These are phyloP conservation scores for Tolypocladium pustulatum DNA, from an alignment of 2,329 filamentous ascomycete species.

Conservation along the genomic window DNA sequence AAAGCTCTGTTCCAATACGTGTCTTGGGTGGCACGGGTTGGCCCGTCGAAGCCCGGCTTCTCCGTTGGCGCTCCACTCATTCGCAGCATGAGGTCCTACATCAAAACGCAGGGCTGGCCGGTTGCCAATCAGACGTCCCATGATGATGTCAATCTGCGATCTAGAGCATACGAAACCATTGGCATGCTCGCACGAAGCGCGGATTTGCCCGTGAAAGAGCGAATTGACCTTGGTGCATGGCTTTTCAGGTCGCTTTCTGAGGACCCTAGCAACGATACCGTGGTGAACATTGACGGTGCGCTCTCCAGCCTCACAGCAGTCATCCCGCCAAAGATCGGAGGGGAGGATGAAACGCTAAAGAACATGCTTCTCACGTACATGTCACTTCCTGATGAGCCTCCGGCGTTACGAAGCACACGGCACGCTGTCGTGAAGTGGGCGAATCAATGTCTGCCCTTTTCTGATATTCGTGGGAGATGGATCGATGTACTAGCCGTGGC, in stretches of 20 bases:
- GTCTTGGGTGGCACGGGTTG: constrained; percentile 74
- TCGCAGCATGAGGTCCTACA: constrained; percentile 58
- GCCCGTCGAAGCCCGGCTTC: constrained; percentile 46
- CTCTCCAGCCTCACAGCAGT: constrained; percentile 59
- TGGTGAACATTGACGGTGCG: constrained; percentile 81
- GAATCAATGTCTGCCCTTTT: constrained; percentile 75
- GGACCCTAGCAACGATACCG: constrained; percentile 65
- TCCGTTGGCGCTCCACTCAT: constrained; percentile 60
- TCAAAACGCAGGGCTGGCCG: constrained; percentile 79
- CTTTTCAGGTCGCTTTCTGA: constrained; percentile 75
- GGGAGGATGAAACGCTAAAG: constrained; percentile 25
- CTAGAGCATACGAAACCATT: constrained; percentile 82
- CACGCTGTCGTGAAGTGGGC: constrained; percentile 82
- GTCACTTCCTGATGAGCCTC: constrained; percentile 35
- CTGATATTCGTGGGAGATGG: constrained; percentile 72
- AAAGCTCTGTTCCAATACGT: constrained; percentile 78
- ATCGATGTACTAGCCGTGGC: constrained; percentile 76
- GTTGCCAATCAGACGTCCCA: constrained; percentile 44
- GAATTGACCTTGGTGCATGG: constrained; percentile 54
- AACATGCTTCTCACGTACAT: constrained; percentile 60
- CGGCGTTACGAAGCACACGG: constrained; percentile 60
- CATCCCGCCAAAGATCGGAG: constrained; percentile 23
- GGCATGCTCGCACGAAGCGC: constrained; percentile 66
- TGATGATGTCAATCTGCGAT: constrained; percentile 58
- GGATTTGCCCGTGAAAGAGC: constrained; percentile 40